phyloP scores from a whole-genome alignment of 2,329 filamentous ascomycete genomes.

The Fusarium tuaranense region DNA sequence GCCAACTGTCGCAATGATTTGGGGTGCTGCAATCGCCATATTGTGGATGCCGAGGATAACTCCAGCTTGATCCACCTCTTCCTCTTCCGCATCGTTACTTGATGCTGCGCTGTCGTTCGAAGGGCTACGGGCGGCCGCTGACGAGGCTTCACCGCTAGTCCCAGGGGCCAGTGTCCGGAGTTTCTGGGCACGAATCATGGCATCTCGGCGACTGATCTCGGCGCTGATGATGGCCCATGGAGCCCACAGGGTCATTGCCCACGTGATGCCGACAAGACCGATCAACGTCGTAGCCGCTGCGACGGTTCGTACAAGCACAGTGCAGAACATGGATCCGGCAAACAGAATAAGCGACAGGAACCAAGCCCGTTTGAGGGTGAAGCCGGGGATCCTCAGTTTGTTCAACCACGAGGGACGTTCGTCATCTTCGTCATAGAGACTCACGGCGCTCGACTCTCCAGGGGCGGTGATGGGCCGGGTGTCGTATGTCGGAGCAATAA shows the following conservation, averaged over 20 bases:
- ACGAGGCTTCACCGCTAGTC: slow-evolving; percentile 10
- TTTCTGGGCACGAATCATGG: slow-evolving; percentile 58
- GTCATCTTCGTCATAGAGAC: slow-evolving; percentile 48
- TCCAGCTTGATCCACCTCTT: slow-evolving; percentile 80
- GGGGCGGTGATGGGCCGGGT: slow-evolving; percentile 50
- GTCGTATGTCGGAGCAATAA: slow-evolving; percentile 85
- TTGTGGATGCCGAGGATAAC: slow-evolving; percentile 96
- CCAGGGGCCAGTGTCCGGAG: slow-evolving; percentile 36
- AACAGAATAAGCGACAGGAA: slow-evolving; percentile 88
- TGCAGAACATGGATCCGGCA: slow-evolving; percentile 82
- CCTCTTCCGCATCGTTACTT: slow-evolving; percentile 52
- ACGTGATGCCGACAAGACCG: slow-evolving; percentile 86
- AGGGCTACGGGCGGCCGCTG: slow-evolving; percentile 21
- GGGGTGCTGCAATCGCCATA: slow-evolving; percentile 90
- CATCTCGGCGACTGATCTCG: slow-evolving; percentile 87
- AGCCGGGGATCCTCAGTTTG: slow-evolving; percentile 78
- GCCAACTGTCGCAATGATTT: slow-evolving; percentile 88
- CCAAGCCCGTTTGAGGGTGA: slow-evolving; percentile 92
- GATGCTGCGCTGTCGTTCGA: slow-evolving; percentile 22
- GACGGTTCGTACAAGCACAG: slow-evolving; percentile 80
- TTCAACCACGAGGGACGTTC: slow-evolving; percentile 62
- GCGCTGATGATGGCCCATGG: slow-evolving; percentile 95
- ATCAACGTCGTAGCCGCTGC: slow-evolving; percentile 81
- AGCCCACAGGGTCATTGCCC: slow-evolving; percentile 94
- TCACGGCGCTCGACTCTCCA: slow-evolving; percentile 46